phyloP scores from a whole-genome alignment of 805 yeast genomes.

The Brettanomyces bruxellensis region DNA sequence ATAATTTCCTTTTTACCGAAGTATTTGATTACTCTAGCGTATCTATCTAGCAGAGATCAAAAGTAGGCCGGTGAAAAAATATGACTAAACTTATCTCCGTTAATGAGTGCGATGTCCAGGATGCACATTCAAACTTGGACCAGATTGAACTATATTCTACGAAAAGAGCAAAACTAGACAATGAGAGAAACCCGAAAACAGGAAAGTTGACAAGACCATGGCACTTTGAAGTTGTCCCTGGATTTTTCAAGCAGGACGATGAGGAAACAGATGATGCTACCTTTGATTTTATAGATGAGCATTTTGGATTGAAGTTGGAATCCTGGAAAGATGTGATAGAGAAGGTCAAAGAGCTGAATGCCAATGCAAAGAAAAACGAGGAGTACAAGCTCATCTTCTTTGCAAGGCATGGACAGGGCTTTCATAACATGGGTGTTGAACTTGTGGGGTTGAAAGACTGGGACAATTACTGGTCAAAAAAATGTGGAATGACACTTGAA shows the following conservation, averaged over 20 bases:
- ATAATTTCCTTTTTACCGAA: too few species aligned
- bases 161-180: conserved; percentile 5
- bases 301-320: conserved; percentile 34
- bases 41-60: too few species aligned
- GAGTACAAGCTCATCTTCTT: conserved; percentile 40
- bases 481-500: conserved; percentile 28
- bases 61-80: not conserved
- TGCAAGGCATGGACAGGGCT: conserved; percentile 67
- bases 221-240: conserved; percentile 39
- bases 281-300: conserved; percentile 34
- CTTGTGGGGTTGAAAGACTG: conserved; percentile 51
- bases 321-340: conserved; percentile 32
- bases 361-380: conserved; percentile 27
- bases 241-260: conserved; percentile 42
- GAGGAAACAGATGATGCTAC: conserved; percentile 33
- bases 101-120: conserved; percentile 19
- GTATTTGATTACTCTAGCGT: too few species aligned
- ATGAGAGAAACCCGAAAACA: conserved; percentile 16
- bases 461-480: conserved; percentile 44
- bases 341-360: conserved; percentile 29
- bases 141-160: conserved; percentile 11
- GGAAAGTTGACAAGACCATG: conserved; percentile 29
- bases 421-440: conserved; percentile 46
- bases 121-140: conserved; percentile 17
- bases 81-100: conserved; percentile 13